These are phyloP conservation scores for Bisporella sp. DNA, from an alignment of 2,329 filamentous ascomycete species.

Conservation along the genomic window DNA sequence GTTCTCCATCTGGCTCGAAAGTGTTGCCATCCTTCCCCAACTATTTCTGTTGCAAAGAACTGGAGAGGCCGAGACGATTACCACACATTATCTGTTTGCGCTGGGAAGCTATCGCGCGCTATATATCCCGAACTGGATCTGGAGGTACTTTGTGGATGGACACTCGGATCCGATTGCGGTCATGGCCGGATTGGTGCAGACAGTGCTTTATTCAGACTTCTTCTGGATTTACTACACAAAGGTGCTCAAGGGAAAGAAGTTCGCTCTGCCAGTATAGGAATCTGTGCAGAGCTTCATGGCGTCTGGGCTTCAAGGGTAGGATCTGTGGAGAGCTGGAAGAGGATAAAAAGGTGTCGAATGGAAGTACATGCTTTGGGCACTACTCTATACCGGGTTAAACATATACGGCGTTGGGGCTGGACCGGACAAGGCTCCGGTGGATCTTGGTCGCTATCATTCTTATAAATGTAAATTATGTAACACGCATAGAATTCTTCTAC, in stretches of 20 bases:
- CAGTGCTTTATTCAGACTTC: constrained; percentile 94
- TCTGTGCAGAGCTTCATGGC: too few relatives aligned
- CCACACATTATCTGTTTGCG: constrained; percentile 94
- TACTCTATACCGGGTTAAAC: too few relatives aligned
- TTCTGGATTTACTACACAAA: constrained; percentile 99
- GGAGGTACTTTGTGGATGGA: constrained; percentile 73
- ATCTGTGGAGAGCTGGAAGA: too few relatives aligned
- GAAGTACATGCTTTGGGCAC: too few relatives aligned
- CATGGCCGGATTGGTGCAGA: constrained; percentile 85
- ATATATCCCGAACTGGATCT: constrained; percentile 99
- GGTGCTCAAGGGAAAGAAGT: constrained; percentile 83
- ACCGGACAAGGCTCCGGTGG: too few relatives aligned
- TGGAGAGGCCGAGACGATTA: constrained; percentile 98
- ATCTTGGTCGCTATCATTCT: too few relatives aligned
- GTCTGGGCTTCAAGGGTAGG: too few relatives aligned
- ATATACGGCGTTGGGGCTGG: too few relatives aligned
- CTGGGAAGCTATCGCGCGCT: constrained; percentile 85
- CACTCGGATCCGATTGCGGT: constrained; percentile 85
- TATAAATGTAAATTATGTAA: too few relatives aligned
- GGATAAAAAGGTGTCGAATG: too few relatives aligned
- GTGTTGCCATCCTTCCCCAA: constrained; percentile 92
- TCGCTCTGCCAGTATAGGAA: constrained; percentile 67
- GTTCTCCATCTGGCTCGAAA: constrained; percentile 97
- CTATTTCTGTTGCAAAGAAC: constrained; percentile 97
- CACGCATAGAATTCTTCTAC: too few relatives aligned